These are phyloP conservation scores for Picea abies DNA, from an alignment of 83 land plant species.

Conservation along the genomic window DNA sequence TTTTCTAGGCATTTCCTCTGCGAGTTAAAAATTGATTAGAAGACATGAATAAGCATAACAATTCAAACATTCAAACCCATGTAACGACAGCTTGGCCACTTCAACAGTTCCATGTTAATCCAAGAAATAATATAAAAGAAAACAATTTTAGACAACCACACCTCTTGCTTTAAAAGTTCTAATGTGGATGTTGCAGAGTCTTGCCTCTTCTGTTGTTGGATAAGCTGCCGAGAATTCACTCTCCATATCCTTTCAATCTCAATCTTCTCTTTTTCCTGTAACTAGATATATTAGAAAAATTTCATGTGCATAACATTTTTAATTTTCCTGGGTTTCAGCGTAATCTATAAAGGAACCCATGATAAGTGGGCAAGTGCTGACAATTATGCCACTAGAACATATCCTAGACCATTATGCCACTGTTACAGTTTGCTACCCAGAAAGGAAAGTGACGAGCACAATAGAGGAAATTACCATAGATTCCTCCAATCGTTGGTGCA, in stretches of 20 bases:
- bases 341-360: neutral
- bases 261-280: conserved; percentile 5
- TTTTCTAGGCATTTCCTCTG: conserved; percentile 5
- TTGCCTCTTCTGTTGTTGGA: neutral
- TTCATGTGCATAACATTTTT: neutral
- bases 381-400: neutral
- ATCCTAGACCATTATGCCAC: neutral
- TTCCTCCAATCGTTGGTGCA: conserved; percentile 2
- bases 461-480: neutral
- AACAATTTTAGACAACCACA: neutral
- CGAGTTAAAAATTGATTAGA: neutral
- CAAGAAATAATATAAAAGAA: neutral
- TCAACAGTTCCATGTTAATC: neutral
- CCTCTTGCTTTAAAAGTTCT: conserved; percentile 7
- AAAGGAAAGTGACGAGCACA: neutral
- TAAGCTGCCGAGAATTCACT: neutral
- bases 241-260: neutral
- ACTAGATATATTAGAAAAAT: neutral
- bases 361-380: neutral
- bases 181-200: conserved; percentile 1
- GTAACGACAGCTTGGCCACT: neutral
- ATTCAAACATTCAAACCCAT: neutral
- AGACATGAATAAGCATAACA: neutral
- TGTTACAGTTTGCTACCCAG: neutral
- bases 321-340: neutral